Percentiles rank a stretch among this genome's conserved stretches.
phyloP scores from a whole-genome alignment of 495 filamentous ascomycete genomes.

The Articulospora tetracladia region DNA sequence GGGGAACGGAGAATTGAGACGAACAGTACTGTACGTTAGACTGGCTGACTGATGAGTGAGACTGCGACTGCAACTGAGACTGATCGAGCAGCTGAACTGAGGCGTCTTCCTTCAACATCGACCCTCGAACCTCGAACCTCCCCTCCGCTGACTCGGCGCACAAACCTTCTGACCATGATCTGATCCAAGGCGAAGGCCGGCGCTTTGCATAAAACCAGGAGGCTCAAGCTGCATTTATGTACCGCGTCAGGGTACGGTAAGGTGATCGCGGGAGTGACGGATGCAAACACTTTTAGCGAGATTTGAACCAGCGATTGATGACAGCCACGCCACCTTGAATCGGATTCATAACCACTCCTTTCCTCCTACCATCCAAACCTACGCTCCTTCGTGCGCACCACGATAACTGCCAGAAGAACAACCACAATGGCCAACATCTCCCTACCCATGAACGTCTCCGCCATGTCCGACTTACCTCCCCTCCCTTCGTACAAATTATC shows the following conservation, averaged over 20 bases:
- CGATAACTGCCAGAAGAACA: constrained; percentile 25
- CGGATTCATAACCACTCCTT: constrained; percentile 9
- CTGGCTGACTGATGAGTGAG: too few species aligned
- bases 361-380: constrained; percentile 6
- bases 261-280: constrained; percentile 7
- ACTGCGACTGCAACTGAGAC: too few species aligned
- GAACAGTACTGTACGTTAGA: too few species aligned
- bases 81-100: too few species aligned
- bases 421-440: constrained; percentile 39
- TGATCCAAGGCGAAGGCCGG: background rate
- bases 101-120: too few species aligned
- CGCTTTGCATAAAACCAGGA: background rate
- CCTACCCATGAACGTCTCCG: constrained; percentile 24
- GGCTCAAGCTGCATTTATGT: background rate
- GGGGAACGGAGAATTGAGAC: background rate
- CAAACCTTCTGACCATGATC: too few species aligned
- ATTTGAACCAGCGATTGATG: constrained; percentile 13
- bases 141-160: too few species aligned
- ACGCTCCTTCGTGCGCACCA: constrained; percentile 33
- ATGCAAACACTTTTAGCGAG: constrained; percentile 19
- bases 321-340: background rate
- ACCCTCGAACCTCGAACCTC: background rate
- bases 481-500: constrained; percentile 68
- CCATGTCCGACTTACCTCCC: constrained; percentile 59
- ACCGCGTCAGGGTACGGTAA: background rate